phyloP scores from a whole-genome alignment of 108 stramenopile genomes.

The Heterococcus sp. region DNA sequence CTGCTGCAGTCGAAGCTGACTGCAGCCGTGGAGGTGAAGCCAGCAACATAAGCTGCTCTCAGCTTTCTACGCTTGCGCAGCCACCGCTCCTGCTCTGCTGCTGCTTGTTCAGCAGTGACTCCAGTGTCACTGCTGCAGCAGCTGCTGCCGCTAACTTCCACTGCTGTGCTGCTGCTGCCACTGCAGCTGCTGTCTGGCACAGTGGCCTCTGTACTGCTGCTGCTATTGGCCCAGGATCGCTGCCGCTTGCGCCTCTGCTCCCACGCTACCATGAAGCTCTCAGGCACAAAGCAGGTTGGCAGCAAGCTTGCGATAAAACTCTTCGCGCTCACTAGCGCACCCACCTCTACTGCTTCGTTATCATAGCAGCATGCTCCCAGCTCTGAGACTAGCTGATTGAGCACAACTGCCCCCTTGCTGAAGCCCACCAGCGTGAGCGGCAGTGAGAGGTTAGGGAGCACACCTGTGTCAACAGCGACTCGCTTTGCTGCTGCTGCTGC shows the following conservation, averaged over 20 bases:
- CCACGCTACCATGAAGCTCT: background rate
- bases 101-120: background rate
- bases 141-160: background rate
- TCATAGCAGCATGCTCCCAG: conserved; percentile 1
- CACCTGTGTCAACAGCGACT: background rate
- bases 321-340: background rate
- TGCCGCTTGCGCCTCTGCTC: background rate
- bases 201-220: too few relatives aligned
- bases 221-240: too few relatives aligned
- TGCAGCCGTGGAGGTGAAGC: too few relatives aligned
- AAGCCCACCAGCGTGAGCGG: conserved; percentile 24
- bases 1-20: background rate
- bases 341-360: background rate
- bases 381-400: conserved; percentile 33
- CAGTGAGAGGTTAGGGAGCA: background rate
- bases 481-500: background rate
- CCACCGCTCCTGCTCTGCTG: background rate
- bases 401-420: conserved; percentile 17
- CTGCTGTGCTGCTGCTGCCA: background rate
- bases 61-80: conserved; percentile 1
- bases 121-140: background rate
- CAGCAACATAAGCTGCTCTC: too few relatives aligned
- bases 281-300: too few relatives aligned
- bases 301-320: background rate
- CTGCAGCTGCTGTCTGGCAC: background rate